Evolutionary conservation across 768 basidiomycete genomes (phyloP), one percentile per base, ranked within the genome.

Genomic region (Boletellus ananiceps): DNA sequence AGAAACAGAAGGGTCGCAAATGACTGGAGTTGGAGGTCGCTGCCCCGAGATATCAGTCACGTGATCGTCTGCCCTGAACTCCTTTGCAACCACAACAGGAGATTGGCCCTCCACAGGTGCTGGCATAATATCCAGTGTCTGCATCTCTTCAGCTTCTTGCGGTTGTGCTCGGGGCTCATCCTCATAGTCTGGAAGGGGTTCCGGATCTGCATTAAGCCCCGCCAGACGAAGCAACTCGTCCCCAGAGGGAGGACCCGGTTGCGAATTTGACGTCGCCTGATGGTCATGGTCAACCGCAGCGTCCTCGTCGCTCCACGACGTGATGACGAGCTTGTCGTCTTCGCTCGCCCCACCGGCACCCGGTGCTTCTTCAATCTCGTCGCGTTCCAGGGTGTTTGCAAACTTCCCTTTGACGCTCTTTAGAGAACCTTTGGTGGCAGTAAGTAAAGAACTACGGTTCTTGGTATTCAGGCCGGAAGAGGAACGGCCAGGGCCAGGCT

Each of bases 111-210:
- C 27, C 5, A 3, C 41, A 23, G 40, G 25, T 44, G 15, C 39
- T 27, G 44, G 5, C 11, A 25, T 12, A 19, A 13, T 9, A 40
- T 52, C 57, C 3, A 49, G 45, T 21, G 49, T 55, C 8, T 44
- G 53, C 52, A 11, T 16, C n/a, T 51, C 46, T 18, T 54, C 37
- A 0, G 16, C 39, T 25, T 40, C 40, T 7, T 43, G 51, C 7
- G 40, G 33, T 27, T 62, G 60, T 13, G 56, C 46, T 42, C 55
- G 47, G 5, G 52, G 36, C 38, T 71, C 73, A n/a, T 81, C 82
- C 40, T 83, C 80, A 54, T 79, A 86, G 54, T 83, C 82, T 8
- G 78, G 69, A 21, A 86, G 73, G 0, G 52, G 61, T 21, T 74
- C 70, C 1, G 63, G 71, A 27, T 63, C 71, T 27, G 63, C 52